Base-by-base conservation (phyloP, 1,284 basidiomycete species). In the Trichosporon sp. region DNA sequence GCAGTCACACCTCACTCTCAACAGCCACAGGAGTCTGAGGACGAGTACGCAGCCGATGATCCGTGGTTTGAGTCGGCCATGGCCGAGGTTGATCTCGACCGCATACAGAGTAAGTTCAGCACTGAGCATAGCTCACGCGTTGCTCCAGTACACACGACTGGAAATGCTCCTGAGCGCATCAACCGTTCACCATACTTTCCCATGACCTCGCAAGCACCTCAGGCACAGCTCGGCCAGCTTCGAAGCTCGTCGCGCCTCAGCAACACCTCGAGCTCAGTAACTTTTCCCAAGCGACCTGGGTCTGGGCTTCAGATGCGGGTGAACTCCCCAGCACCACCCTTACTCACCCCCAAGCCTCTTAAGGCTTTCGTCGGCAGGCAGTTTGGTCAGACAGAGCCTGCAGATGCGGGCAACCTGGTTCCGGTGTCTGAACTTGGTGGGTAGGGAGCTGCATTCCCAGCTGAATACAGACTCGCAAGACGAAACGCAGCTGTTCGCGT, bases 401-500 rank as follows among this genome's bases (percentile, higher is more conserved):
- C 15, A 12, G 27, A 42, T n/a, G 7, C 7, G 11, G 27, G 32
- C 6, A 31, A 65, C 9, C 68, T 58, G 12, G 44, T 72, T 3
- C 38, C 71, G 0, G 51, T 67, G 5, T 25, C 66, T 23, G 67
- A 65, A 2, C 67, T 72, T 0, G 67, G 71, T 72, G 11, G 32
- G 56, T 4, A 32, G 51, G 3, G n/a, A n/a, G 12, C n/a, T 1
- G 12, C 18, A 0, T 23, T 1, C 15, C 2, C 18, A 0, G 11
- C 66, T 68, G 9, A 67, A 31, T 2, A 7, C 58, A 72, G 69
- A 68, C n/a, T 53, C 65, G 1, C 4, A 7, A 0, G 27, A 42
- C 2, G 70, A 68, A 31, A 69, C 63, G 3, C 11, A 25, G 9
- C n/a, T 75, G 12, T 73, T 75, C 67, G 15, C 13, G 1, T 75